A percentile compares a stretch with the other conserved stretches of the same genome.
Evolutionary conservation across 2,329 filamentous ascomycete species (phyloP).

Genomic region (Aspergillus ochraceoroseus): DNA sequence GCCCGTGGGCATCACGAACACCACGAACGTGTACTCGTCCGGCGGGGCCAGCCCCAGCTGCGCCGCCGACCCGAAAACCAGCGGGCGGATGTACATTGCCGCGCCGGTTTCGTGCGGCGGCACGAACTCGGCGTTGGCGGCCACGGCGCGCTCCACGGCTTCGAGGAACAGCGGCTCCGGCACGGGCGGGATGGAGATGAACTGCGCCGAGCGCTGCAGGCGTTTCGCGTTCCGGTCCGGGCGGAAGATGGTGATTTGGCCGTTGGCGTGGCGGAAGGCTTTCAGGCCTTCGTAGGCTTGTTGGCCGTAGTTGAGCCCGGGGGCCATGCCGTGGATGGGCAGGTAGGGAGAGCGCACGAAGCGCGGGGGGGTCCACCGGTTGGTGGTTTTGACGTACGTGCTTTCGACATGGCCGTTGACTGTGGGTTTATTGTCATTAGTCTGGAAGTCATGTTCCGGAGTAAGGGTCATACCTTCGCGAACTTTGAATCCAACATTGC

Average conservation of each 20-base stretch:
- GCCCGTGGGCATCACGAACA: conserved; percentile 86
- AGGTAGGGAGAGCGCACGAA: conserved; percentile 82
- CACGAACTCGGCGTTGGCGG: conserved; percentile 83
- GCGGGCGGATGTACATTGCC: conserved; percentile 85
- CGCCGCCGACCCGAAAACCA: conserved; percentile 80
- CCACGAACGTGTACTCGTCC: conserved; percentile 85
- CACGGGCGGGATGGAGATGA: conserved; percentile 76
- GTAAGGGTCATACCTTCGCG: conserved; percentile 66
- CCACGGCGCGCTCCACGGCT: conserved; percentile 73
- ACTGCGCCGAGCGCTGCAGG: conserved; percentile 77
- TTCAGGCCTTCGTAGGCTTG: conserved; percentile 99
- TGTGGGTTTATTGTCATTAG: conserved; percentile 11
- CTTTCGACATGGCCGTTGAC: conserved; percentile 94
- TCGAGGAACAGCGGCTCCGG: conserved; percentile 71
- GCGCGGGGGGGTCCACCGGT: conserved; percentile 69
- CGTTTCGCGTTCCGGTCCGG: conserved; percentile 77
- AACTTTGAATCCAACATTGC: conserved; percentile 85
- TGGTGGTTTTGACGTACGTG: conserved; percentile 66
- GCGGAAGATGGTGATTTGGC: conserved; percentile 77
- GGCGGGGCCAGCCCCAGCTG: conserved; percentile 82
- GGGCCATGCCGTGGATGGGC: conserved; percentile 89
- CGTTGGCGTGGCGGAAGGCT: conserved; percentile 70
- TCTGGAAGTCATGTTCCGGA: no score
- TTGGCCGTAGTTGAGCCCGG: conserved; percentile 92
- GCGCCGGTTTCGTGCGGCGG: conserved; percentile 84